Evolutionary conservation across 257 asterid genomes (phyloP), one percentile per base, ranked within the genome.

Genomic region (Echium plantagineum): DNA sequence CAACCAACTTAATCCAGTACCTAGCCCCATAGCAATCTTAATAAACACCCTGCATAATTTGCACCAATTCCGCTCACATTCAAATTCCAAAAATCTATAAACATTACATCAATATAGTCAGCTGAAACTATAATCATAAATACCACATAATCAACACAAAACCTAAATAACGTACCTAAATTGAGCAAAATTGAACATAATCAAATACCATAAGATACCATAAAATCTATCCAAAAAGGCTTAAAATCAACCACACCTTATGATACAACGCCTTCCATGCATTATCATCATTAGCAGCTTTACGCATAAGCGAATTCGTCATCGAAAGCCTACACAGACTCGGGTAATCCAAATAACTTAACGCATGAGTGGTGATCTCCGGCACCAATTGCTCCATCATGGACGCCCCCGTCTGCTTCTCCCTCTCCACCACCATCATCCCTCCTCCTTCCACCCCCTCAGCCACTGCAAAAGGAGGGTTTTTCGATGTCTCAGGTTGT

Each of bases 301-400:
- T 86, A 10, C 97, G 69, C 99, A 93, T 93, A 47, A 80, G 86
- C 0, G 99, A 93, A 79, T 86, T 93, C 3, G 99, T 93, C 96
- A 93, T 93, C 2, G 99, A 89, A 61, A 93, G 95, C 52, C 99
- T 73, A 67, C 99, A 93, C 13, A 93, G 83, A 69, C 99, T 93
- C 13, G 88, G 95, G 72, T 74, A 89, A 72, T 93, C 99, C 93
- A 93, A 81, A 75, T 84, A 93, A 72, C 97, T 86, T 58, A 93
- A 77, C 35, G 97, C 96, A 66, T 93, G 97, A 0, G 97, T 84
- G 5, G 94, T 89, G 78, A 93, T 89, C 85, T 93, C 99, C 71
- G 99, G 99, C 73, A 93, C 96, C 78, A 93, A 63, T 71, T 86
- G 97, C 80, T 93, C 99, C 96, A 93, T 93, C 97, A 93, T 93